Percentiles rank a stretch among this genome's conserved stretches.
These are phyloP conservation scores for Gamarada debralockiae DNA, from an alignment of 495 filamentous ascomycete species.

Conservation along the genomic window DNA sequence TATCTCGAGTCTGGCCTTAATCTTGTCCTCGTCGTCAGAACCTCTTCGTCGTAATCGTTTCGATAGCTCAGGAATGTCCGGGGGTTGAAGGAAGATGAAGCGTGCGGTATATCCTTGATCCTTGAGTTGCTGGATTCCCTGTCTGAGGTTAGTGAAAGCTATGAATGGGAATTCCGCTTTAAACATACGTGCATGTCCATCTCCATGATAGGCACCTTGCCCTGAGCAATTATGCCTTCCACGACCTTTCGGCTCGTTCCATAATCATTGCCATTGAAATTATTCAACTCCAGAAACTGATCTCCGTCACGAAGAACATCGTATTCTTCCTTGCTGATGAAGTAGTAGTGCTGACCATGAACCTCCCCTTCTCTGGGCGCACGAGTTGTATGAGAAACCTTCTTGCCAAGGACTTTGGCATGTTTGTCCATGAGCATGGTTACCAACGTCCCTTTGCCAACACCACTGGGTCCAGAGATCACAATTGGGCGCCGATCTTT, in stretches of 20 bases:
- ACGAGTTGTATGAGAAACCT: conserved; percentile 40
- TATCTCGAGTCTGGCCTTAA: conserved; percentile 55
- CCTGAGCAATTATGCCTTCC: conserved; percentile 38
- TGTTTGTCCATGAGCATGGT: conserved; percentile 38
- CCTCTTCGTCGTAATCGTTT: conserved; percentile 38
- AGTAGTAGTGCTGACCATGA: conserved; percentile 34
- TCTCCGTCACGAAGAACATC: conserved; percentile 49
- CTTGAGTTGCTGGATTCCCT: conserved; percentile 69
- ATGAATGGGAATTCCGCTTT: conserved; percentile 27
- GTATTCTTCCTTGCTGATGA: conserved; percentile 43
- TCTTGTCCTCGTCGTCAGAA: conserved; percentile 55
- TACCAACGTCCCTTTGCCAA: conserved; percentile 35
- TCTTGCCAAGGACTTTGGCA: conserved; percentile 36
- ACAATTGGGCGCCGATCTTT: conserved; percentile 41
- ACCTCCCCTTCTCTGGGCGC: conserved; percentile 39
- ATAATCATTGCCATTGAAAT: conserved; percentile 35
- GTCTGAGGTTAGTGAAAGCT: conserved; percentile 32
- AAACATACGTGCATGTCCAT: conserved; percentile 45
- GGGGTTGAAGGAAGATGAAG: conserved; percentile 69
- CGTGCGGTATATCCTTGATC: conserved; percentile 64
- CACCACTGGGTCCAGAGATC: conserved; percentile 38
- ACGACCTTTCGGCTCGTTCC: conserved; percentile 44
- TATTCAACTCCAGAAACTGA: conserved; percentile 44
- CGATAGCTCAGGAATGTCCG: conserved; percentile 59
- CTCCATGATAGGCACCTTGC: conserved; percentile 49